Base-by-base conservation (phyloP, 495 filamentous ascomycete species). In the Penicillium steckii region DNA sequence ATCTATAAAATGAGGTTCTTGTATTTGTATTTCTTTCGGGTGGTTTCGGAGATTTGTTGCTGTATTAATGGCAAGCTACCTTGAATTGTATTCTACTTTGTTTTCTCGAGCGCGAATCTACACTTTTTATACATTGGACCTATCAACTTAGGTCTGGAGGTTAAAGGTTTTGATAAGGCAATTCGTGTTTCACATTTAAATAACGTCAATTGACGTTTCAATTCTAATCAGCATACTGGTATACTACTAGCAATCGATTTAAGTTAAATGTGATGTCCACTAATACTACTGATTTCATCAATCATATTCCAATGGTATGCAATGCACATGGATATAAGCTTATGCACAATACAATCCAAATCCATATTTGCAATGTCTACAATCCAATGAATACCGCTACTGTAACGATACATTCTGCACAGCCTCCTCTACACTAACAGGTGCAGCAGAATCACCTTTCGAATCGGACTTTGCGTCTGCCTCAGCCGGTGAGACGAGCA, bases 341-440 rank as follows among this genome's bases (percentile, higher is more conserved):
- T 7, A 5, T 5, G 18, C 38, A n/a, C 33, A 37, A 37, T 15
- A 7, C 33, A 33, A 33, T 12, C 10, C 30, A 33, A 33, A n/a
- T n/a, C n/a, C n/a, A n/a, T n/a, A n/a, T n/a, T n/a, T 33, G 4
- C 5, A 37, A 4, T 10, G 26, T 27, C 15, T 17, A 4, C 9
- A 41, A 41, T 41, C 19, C 21, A 21, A 9, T 41, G 38, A 22
- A 13, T 17, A n/a, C 10, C 3, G 26, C 57, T 50, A 66, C 50
- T 64, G 54, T 32, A 68, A 33, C 22, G 71, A 71, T 12, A 73
- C 67, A 46, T 72, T 73, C 52, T 73, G 66, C 49, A 75, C 58
- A 2, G 71, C 71, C 43, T 73, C 68, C 50, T 75, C 71, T 5
- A 71, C 68, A 49, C 70, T 69, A 8, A 73, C 44, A 18, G 57